These are phyloP conservation scores for Salix caprea DNA, from an alignment of 345 rosid species.

Conservation along the genomic window DNA sequence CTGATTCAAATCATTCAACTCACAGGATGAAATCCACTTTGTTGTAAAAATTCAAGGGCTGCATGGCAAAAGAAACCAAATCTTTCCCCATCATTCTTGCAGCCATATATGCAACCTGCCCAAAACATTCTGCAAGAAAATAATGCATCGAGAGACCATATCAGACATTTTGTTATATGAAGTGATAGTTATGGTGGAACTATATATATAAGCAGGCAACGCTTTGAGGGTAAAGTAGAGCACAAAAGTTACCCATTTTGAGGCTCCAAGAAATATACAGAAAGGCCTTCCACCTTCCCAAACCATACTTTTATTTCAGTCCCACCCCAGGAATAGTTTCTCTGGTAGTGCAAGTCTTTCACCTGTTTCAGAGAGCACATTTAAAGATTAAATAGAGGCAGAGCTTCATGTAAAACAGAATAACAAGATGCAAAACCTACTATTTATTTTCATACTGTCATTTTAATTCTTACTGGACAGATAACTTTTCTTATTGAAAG, in stretches of 20 bases:
- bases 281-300: constrained; percentile 87
- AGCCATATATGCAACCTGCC: constrained; percentile 74
- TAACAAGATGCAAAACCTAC: too few relatives aligned
- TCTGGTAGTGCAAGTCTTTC: constrained; percentile 54
- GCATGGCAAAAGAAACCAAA: constrained; percentile 93
- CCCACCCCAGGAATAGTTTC: constrained; percentile 78
- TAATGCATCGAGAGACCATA: constrained; percentile 4
- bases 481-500: too few relatives aligned
- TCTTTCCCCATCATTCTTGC: constrained; percentile 74
- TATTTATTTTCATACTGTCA: too few relatives aligned
- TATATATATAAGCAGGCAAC: neutral
- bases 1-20: constrained; percentile 17
- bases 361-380: constrained; percentile 43
- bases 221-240: constrained; percentile 2
- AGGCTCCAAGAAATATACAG: constrained; percentile 87
- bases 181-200: neutral
- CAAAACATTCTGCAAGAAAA: constrained; percentile 49
- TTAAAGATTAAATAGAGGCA: neutral
- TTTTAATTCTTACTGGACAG: too few relatives aligned
- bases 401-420: neutral
- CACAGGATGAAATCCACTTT: constrained; percentile 87
- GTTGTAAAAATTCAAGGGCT: constrained; percentile 84
- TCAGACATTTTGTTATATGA: neutral
- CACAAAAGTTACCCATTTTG: constrained; percentile 61
- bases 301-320: constrained; percentile 88